Evolutionary conservation across 2,329 filamentous ascomycete species (phyloP).

Genomic region (Sphaerulina populicola): DNA sequence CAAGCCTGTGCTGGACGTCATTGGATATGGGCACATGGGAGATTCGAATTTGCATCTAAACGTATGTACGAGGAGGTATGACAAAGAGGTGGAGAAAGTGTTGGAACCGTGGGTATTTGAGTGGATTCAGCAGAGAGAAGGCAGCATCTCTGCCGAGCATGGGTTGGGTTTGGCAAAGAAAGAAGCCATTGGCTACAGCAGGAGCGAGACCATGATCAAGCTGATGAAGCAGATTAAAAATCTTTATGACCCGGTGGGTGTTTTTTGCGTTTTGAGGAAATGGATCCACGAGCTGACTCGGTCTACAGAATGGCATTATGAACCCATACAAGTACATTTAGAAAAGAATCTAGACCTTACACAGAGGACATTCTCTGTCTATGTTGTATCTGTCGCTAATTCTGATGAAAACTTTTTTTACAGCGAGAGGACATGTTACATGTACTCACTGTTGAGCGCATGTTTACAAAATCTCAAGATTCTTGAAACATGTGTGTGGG

Average conservation of each 20-base stretch:
- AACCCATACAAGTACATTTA: slow-evolving; percentile 95
- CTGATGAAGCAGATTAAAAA: slow-evolving; percentile 95
- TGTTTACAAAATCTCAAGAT: slow-evolving; percentile 5
- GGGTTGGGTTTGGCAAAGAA: slow-evolving; percentile 92
- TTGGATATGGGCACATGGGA: slow-evolving; percentile 97
- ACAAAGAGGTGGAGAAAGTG: slow-evolving; percentile 74
- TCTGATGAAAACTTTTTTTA: no score
- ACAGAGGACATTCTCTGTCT: not conserved
- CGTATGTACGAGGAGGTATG: slow-evolving; percentile 71
- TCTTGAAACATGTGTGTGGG: slow-evolving; percentile 46
- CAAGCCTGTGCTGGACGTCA: slow-evolving; percentile 75
- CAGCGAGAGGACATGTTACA: no score
- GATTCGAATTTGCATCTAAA: slow-evolving; percentile 94
- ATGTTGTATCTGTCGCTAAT: not conserved
- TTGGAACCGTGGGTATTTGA: slow-evolving; percentile 96
- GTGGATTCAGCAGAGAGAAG: slow-evolving; percentile 80
- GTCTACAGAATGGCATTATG: slow-evolving; percentile 81
- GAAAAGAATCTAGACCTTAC: not conserved
- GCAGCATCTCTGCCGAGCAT: slow-evolving; percentile 95
- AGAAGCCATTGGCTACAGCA: slow-evolving; percentile 86
- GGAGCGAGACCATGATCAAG: slow-evolving; percentile 74
- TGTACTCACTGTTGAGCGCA: not conserved
- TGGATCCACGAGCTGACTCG: slow-evolving; percentile 11
- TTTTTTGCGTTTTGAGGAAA: slow-evolving; percentile 9
- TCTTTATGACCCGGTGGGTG: slow-evolving; percentile 82